Evolutionary conservation across 441 rosid species (phyloP).

Genomic region (Aquilaria agallochum): DNA sequence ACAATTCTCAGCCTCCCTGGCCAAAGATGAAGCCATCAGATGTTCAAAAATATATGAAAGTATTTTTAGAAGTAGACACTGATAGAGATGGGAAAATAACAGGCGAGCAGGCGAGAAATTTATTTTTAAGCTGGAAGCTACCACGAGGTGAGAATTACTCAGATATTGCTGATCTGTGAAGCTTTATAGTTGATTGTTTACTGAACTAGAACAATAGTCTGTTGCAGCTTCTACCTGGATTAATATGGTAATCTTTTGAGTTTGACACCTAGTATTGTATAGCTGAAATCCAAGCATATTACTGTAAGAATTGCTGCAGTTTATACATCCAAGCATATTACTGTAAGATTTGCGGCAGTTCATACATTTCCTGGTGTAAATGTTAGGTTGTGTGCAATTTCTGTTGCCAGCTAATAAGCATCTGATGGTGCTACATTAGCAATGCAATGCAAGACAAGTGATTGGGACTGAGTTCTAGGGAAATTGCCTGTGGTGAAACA

Average conservation of each 20-base stretch:
- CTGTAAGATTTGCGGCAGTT: background rate
- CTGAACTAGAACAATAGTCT: too few species aligned
- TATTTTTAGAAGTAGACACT: constrained; percentile 85
- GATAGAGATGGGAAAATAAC: constrained; percentile 94
- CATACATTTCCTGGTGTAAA: too few species aligned
- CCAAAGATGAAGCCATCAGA: constrained; percentile 89
- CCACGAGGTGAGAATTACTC: constrained; percentile 68
- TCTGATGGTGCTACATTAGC: too few species aligned
- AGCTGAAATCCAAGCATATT: background rate
- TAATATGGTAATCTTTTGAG: too few species aligned
- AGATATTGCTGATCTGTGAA: constrained; percentile 7
- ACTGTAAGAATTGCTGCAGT: background rate
- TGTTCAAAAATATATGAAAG: constrained; percentile 85
- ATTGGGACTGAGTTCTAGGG: too few species aligned
- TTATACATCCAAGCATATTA: background rate
- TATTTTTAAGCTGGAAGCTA: constrained; percentile 93
- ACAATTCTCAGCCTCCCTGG: constrained; percentile 59
- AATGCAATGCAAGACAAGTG: too few species aligned
- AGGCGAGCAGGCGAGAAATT: constrained; percentile 90
- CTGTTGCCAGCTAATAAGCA: too few species aligned
- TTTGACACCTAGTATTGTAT: background rate
- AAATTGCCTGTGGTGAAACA: too few species aligned
- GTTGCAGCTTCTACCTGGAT: too few species aligned
- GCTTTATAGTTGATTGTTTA: background rate
- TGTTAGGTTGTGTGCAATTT: too few species aligned